phyloP scores from a whole-genome alignment of 1,284 basidiomycete species.

The Apiotrichum brassicae region DNA sequence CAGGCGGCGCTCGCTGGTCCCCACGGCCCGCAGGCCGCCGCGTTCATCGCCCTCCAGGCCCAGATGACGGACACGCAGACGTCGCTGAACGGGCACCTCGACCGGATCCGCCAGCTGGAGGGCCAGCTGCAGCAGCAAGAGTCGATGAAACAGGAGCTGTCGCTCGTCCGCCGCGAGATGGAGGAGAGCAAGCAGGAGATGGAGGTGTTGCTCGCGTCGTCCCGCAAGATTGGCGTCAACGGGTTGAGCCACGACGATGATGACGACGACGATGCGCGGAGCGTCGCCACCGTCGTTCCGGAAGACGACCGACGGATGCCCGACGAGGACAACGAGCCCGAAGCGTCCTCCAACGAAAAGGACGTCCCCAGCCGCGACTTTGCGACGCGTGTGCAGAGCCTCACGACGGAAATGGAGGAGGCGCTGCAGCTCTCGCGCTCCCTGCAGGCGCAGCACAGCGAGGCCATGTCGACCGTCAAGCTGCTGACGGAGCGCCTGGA shows the following conservation, averaged over 20 bases:
- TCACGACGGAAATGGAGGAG: conserved; percentile 69
- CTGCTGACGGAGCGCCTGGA: conserved; percentile 58
- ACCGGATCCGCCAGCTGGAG: conserved; percentile 79
- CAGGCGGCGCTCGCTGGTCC: conserved; percentile 44
- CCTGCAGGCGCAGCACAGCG: conserved; percentile 70
- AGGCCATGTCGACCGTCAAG: conserved; percentile 71
- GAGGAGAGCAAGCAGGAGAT: conserved; percentile 51
- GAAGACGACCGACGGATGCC: conserved; percentile 42
- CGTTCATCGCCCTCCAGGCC: conserved; percentile 62
- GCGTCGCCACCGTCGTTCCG: conserved; percentile 39
- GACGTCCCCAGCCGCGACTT: conserved; percentile 55
- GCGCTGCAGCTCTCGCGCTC: conserved; percentile 67
- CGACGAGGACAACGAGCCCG: neutral
- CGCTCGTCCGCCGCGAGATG: conserved; percentile 63
- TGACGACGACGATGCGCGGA: conserved; percentile 43
- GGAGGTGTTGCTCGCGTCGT: conserved; percentile 30
- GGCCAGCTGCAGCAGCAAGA: conserved; percentile 76
- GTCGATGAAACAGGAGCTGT: conserved; percentile 71
- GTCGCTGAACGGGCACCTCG: conserved; percentile 70
- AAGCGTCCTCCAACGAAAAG: neutral
- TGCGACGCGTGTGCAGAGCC: conserved; percentile 60
- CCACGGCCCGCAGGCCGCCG: conserved; percentile 41
- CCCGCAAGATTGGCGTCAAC: conserved; percentile 29
- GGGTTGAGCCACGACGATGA: conserved; percentile 54
- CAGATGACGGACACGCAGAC: conserved; percentile 82